Conservation (phyloP, 805 yeast species). For the Kodamaea kaohsiungensis region DNA sequence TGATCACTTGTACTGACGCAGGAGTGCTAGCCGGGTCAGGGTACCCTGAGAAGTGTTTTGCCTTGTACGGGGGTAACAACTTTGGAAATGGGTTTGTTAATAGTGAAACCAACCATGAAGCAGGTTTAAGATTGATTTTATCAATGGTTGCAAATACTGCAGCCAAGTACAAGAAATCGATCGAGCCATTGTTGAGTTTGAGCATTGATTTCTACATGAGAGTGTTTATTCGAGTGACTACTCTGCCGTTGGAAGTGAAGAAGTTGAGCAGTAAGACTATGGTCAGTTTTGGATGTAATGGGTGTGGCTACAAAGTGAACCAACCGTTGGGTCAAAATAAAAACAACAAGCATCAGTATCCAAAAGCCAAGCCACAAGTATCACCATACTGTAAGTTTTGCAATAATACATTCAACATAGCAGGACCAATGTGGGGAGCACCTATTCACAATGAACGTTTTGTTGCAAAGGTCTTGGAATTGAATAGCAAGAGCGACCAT, state of each 20-base stretch:
- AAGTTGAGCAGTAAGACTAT: slow-evolving; percentile 74
- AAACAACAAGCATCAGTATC: slow-evolving; percentile 56
- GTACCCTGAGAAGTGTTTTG: slow-evolving; percentile 95
- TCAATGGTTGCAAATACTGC: slow-evolving; percentile 78
- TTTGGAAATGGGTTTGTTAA: slow-evolving; percentile 55
- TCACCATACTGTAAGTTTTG: slow-evolving; percentile 67
- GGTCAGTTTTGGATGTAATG: slow-evolving; percentile 80
- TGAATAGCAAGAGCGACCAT: slow-evolving; percentile 51
- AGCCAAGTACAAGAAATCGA: slow-evolving; percentile 81
- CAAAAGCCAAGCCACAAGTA: slow-evolving; percentile 51
- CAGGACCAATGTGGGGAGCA: slow-evolving; percentile 94
- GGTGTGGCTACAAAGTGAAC: slow-evolving; percentile 71
- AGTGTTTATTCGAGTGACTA: slow-evolving; percentile 73
- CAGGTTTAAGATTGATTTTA: slow-evolving; percentile 83
- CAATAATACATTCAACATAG: slow-evolving; percentile 67
- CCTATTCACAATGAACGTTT: slow-evolving; percentile 70
- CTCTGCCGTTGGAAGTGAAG: slow-evolving; percentile 82
- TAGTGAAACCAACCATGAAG: slow-evolving; percentile 84
- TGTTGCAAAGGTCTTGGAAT: slow-evolving; percentile 59
- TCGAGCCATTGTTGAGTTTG: slow-evolving; percentile 83
- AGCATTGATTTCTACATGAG: slow-evolving; percentile 94
- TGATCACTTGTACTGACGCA: slow-evolving; percentile 95
- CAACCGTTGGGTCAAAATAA: slow-evolving; percentile 73
- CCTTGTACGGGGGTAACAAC: slow-evolving; percentile 91
- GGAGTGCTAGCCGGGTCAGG: slow-evolving; percentile 95